These are phyloP conservation scores for Alopecurus myosuroides DNA, from an alignment of 176 grass and related monocot genomes.

Conservation along the genomic window DNA sequence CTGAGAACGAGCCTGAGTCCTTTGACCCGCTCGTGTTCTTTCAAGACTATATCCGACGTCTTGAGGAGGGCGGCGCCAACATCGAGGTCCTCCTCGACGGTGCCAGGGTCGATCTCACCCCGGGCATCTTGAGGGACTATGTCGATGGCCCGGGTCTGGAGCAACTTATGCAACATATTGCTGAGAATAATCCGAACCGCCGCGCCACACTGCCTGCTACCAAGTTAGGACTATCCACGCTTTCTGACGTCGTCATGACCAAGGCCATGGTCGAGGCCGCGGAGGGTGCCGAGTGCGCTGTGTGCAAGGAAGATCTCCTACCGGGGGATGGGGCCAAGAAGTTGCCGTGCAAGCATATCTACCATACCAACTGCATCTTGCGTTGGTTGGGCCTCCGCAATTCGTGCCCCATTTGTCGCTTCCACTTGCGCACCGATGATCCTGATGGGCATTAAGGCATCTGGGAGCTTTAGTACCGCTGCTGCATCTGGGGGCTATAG, in stretches of 20 bases:
- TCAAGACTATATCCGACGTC: conserved; percentile 60
- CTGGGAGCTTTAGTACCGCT: too few relatives aligned
- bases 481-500: conserved; percentile 21
- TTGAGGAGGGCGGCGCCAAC: conserved; percentile 63
- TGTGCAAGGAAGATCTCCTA: conserved; percentile 84
- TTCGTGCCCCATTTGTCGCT: conserved; percentile 90
- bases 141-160: conserved; percentile 79
- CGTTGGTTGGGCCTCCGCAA: conserved; percentile 92
- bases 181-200: conserved; percentile 82
- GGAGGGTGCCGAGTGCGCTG: conserved; percentile 68
- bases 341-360: conserved; percentile 95
- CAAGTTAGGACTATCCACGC: conserved; percentile 41
- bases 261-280: conserved; percentile 42
- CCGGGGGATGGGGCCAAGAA: conserved; percentile 65
- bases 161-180: conserved; percentile 87
- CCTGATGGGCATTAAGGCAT: conserved; percentile 44
- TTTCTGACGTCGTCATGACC: conserved; percentile 60
- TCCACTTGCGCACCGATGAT: conserved; percentile 83
- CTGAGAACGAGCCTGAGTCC: conserved; percentile 49
- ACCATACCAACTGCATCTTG: conserved; percentile 68
- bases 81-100: conserved; percentile 78
- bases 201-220: conserved; percentile 76
- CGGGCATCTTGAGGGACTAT: conserved; percentile 50
- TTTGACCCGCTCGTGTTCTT: conserved; percentile 63
- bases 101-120: conserved; percentile 27